Base-by-base conservation (phyloP, 2,329 filamentous ascomycete genomes). In the Ophiosphaerella herpotricha region DNA sequence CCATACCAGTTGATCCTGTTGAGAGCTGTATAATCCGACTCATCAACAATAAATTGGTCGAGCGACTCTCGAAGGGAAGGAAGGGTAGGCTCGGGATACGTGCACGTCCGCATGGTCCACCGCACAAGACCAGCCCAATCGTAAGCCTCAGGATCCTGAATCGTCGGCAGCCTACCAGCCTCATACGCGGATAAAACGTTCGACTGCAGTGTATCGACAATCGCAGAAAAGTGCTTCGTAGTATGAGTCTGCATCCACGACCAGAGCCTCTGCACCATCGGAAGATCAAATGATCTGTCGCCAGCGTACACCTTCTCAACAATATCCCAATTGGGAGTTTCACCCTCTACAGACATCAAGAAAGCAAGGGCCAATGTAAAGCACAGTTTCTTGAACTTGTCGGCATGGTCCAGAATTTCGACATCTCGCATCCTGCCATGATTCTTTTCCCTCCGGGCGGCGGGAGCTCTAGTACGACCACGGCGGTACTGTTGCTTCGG, bases 141-240 rank as follows among this genome's bases (percentile, higher is more conserved):
- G 51, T 90, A 90, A 1, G 80, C 78, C 34, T 81, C 69, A 0
- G 85, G 78, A 39, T 87, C 74, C 43, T 88, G 79, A 56, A 92
- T 77, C 2, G 77, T 69, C 1, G 84, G 80, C 1, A 92, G 58
- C 53, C 86, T 79, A 7, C 81, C 80, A 1, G 77, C 78, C 56
- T 85, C 82, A 57, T 91, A 90, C 0, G 88, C 88, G 39, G 78
- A 72, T 5, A 90, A 73, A 58, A 89, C 90, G 7, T 77, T 78
- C 13, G 82, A 76, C 60, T 88, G 85, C 55, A 93, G 90, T 40
- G 83, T 81, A 5, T 79, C 75, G 5, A 83, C 85, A 38, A 88
- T 64, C 35, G 80, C 80, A 4, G 82, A 75, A 32, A 89, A 76
- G 41, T 81, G 79, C 0, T 76, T 39, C 13, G 53, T 34, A 60